Base-by-base conservation (phyloP, 1,139 yeast genomes). In the Debaryomyces sp. region DNA sequence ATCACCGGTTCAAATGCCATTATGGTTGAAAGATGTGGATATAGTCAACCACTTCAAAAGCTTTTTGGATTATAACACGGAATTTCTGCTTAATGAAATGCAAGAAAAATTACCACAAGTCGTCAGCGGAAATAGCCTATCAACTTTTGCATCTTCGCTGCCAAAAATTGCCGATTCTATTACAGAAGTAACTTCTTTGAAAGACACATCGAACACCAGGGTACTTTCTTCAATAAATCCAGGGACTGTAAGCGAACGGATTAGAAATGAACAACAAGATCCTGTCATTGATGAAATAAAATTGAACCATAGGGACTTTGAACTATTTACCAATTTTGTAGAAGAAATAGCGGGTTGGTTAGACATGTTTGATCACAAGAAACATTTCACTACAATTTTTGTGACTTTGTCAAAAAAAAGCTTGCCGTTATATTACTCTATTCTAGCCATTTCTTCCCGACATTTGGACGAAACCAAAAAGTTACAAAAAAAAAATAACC, bases 241-340 rank as follows among this genome's bases (percentile, higher is more conserved):
- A 7, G 26, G 29, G 12, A 27, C 17, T 29, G 29, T 13, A 29
- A 15, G 15, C 24, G 32, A 39, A 27, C 34, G 29, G 12, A 27
- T 18, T 29, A 39, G 13, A 29, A 2, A 24, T 22, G 32, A 39
- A 17, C 27, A 26, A 27, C 17, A 27, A 13, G 18, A 17, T 7
- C 10, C 13, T 12, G 23, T 39, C 6, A 8, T 39, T 17, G 42
- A 39, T 17, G 42, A 39, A 39, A 39, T 39, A n/a, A 39, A 39
- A 17, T n/a, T 39, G 13, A 32, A 39, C 24, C 22, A 30, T n/a
- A 23, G 22, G 15, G 33, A 29, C 15, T 29, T 29, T 29, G 33
- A 29, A 29, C 15, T 12, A 29, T 29, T 29, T n/a, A 12, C 33
- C 13, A 29, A 29, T 3, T 29, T 29, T 13, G 33, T 29, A 10